Conservation (phyloP, 2,329 filamentous ascomycete genomes). For the Nigrospora sphaerica region DNA sequence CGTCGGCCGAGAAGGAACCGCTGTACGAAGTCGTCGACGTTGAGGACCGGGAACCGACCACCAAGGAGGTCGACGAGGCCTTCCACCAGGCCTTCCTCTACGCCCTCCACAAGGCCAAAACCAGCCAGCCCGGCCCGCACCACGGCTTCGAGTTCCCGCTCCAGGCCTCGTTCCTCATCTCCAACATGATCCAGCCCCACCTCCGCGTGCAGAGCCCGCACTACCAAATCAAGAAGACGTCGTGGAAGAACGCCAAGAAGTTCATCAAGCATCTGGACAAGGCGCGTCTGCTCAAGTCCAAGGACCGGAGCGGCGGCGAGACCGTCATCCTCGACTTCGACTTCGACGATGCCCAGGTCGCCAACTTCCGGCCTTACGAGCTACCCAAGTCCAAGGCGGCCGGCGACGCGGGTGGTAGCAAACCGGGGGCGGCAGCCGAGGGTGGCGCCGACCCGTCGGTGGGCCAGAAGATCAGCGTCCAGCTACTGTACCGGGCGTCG, state of each 20-base stretch:
- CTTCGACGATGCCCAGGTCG: conserved; percentile 47
- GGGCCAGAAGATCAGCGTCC: conserved; percentile 10
- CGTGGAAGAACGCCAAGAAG: conserved; percentile 63
- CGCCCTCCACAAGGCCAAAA: conserved; percentile 52
- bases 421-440: conserved; percentile 2
- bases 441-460: conserved; percentile 1
- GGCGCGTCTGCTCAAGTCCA: conserved; percentile 52
- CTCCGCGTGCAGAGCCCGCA: conserved; percentile 52
- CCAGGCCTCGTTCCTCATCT: conserved; percentile 55
- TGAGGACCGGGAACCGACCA: conserved; percentile 45
- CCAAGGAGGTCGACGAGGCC: conserved; percentile 59
- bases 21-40: conserved; percentile 26
- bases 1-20: neutral
- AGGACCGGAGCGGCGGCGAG: conserved; percentile 58
- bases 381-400: conserved; percentile 39
- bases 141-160: conserved; percentile 55
- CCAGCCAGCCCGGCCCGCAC: conserved; percentile 41
- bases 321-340: conserved; percentile 59
- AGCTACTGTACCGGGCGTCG: conserved; percentile 12
- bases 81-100: conserved; percentile 60
- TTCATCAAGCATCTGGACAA: conserved; percentile 65
- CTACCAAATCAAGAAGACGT: conserved; percentile 63
- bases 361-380: conserved; percentile 53
- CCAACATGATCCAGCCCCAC: conserved; percentile 58
- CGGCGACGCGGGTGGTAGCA: no score